Evolutionary conservation across 805 yeast species (phyloP).

Genomic region (Yamadazyma endophytica): DNA sequence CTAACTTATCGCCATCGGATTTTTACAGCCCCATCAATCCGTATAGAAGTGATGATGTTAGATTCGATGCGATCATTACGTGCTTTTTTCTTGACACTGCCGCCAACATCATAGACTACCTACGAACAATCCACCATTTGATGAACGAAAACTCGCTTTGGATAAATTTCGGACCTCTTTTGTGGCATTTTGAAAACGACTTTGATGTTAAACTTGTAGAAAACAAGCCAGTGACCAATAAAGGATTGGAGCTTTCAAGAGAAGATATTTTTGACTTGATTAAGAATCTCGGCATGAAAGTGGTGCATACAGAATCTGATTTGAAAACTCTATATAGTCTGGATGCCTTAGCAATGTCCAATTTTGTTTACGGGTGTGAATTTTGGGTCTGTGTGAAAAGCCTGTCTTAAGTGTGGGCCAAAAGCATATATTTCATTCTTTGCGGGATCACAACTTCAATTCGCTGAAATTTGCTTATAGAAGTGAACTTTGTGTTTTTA

Average conservation of each 20-base stretch:
- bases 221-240: conserved; percentile 31
- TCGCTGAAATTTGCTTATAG: no score
- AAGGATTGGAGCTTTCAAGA: conserved; percentile 57
- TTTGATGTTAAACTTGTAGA: conserved; percentile 21
- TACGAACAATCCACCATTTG: conserved; percentile 44
- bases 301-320: conserved; percentile 32
- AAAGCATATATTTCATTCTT: no score
- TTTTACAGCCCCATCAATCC: conserved; percentile 27
- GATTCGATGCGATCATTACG: conserved; percentile 51
- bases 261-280: conserved; percentile 52
- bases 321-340: conserved; percentile 51
- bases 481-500: no score
- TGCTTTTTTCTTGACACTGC: conserved; percentile 66
- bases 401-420: no score
- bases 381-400: conserved; percentile 68
- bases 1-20: conserved; percentile 27
- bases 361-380: conserved; percentile 58
- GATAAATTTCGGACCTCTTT: conserved; percentile 65
- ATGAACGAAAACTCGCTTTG: conserved; percentile 47
- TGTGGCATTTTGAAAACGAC: conserved; percentile 69
- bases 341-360: conserved; percentile 48
- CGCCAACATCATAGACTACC: conserved; percentile 52
- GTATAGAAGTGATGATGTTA: conserved; percentile 36
- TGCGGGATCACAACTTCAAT: no score
- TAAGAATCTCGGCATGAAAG: conserved; percentile 46